Evolutionary conservation across 352 stramenopile species (phyloP).

Genomic region (Blastocystis sp.): DNA sequence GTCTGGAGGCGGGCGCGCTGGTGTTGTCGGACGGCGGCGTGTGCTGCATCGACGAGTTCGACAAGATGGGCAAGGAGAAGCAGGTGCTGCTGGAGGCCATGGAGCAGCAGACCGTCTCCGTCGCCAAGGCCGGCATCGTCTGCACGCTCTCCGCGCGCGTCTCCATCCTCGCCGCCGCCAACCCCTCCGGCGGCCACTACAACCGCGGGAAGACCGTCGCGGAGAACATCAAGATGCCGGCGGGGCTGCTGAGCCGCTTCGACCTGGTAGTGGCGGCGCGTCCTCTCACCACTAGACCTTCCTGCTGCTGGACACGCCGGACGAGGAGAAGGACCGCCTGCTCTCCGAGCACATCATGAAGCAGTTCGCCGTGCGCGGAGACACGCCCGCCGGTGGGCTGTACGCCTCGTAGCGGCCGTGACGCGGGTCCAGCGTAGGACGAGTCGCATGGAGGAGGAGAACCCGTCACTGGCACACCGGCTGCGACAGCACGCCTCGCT

Average conservation of each 20-base stretch:
- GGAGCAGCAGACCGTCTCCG: constrained; percentile 89
- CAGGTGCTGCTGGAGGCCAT: constrained; percentile 91
- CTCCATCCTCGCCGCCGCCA: constrained; percentile 90
- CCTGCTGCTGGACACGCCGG: constrained; percentile 86
- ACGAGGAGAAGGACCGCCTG: constrained; percentile 85
- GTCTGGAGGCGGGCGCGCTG: constrained; percentile 72
- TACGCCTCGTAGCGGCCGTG: background rate
- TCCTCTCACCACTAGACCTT: constrained; percentile 29
- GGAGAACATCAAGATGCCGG: constrained; percentile 93
- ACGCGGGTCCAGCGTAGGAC: background rate
- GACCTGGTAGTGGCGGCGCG: constrained; percentile 86
- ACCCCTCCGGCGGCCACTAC: constrained; percentile 92
- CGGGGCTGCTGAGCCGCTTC: constrained; percentile 89
- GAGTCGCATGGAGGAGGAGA: constrained; percentile 36
- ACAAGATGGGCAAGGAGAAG: constrained; percentile 90
- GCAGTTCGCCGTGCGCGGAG: constrained; percentile 74
- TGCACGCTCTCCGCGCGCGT: constrained; percentile 88
- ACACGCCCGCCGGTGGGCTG: background rate
- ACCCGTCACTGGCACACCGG: constrained; percentile 70
- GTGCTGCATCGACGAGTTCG: constrained; percentile 96
- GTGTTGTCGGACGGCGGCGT: constrained; percentile 88
- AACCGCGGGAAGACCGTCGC: constrained; percentile 87
- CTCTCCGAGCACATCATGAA: constrained; percentile 92
- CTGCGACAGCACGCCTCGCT: constrained; percentile 74
- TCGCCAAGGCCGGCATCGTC: constrained; percentile 88